Conservation (phyloP, 1,284 basidiomycete genomes). For the Tilletia caries region DNA sequence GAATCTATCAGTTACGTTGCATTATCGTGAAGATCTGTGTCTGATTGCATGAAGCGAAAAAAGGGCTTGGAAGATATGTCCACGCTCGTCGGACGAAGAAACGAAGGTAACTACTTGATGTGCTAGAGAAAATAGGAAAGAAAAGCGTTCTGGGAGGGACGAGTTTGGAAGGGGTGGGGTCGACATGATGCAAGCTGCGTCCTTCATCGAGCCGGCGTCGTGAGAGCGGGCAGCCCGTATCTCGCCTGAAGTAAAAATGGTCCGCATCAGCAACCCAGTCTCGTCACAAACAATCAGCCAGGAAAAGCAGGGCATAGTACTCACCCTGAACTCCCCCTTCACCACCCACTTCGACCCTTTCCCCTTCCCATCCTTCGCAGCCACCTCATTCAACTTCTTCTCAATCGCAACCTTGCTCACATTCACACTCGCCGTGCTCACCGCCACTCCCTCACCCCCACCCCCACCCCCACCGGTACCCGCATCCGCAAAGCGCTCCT, state of each 20-base stretch:
- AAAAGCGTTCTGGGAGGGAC: neutral
- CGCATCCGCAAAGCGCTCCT: slow-evolving; percentile 33
- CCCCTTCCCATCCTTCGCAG: slow-evolving; percentile 35
- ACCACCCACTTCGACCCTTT: slow-evolving; percentile 32
- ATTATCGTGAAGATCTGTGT: neutral
- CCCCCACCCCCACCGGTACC: slow-evolving; percentile 16
- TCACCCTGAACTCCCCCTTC: slow-evolving; percentile 29
- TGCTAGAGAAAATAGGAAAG: neutral
- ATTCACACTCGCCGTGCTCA: neutral
- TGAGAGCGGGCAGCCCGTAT: slow-evolving; percentile 1
- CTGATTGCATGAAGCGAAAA: slow-evolving; percentile 2
- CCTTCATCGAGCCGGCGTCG: neutral
- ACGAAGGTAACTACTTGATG: no score
- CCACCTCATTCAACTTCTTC: slow-evolving; percentile 31
- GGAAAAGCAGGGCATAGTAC: no score
- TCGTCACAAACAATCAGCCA: neutral
- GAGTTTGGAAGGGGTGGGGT: neutral
- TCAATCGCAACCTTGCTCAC: slow-evolving; percentile 42
- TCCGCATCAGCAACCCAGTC: neutral
- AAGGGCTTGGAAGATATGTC: no score
- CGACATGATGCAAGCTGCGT: neutral
- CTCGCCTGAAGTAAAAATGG: neutral
- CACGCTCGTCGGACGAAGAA: no score
- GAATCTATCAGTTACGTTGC: no score
- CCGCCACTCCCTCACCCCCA: neutral